Percentiles rank a stretch among this genome's conserved stretches.
phyloP scores from a whole-genome alignment of 2,329 filamentous ascomycete genomes.

The Trichoderma polysporum region DNA sequence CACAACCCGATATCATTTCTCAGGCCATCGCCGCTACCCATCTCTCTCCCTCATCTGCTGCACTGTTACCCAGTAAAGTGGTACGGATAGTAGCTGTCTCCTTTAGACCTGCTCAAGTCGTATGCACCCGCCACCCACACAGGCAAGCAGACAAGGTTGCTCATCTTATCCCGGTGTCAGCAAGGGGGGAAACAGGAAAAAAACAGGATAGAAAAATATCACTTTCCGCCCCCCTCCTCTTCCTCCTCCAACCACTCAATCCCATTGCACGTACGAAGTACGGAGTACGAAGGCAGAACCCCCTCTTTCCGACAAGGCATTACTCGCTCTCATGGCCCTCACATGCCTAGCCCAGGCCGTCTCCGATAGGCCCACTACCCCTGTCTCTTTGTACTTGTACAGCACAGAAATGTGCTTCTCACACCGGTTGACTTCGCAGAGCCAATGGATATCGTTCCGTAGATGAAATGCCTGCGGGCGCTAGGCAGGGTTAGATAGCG shows the following conservation, averaged over 20 bases:
- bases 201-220: not conserved
- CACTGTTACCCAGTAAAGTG: not conserved
- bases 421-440: conserved; percentile 11
- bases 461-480: conserved; percentile 9
- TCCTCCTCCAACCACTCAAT: conserved; percentile 1
- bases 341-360: conserved; percentile 7
- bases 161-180: not conserved
- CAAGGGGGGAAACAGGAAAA: not conserved
- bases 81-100: not conserved
- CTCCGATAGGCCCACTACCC: conserved; percentile 11
- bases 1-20: conserved; percentile 7
- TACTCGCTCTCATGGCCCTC: not conserved
- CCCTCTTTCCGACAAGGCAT: conserved; percentile 5
- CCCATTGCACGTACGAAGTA: not conserved
- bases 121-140: conserved; percentile 3
- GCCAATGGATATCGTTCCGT: not conserved
- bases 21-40: not conserved
- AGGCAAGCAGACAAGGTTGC: not conserved
- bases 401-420: conserved; percentile 10
- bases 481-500: not conserved
- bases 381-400: conserved; percentile 3
- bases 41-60: not conserved
- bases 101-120: not conserved
- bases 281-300: not conserved
- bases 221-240: not conserved